Conservation (phyloP, 176 grass and related monocot genomes). For the Musa beccarii region DNA sequence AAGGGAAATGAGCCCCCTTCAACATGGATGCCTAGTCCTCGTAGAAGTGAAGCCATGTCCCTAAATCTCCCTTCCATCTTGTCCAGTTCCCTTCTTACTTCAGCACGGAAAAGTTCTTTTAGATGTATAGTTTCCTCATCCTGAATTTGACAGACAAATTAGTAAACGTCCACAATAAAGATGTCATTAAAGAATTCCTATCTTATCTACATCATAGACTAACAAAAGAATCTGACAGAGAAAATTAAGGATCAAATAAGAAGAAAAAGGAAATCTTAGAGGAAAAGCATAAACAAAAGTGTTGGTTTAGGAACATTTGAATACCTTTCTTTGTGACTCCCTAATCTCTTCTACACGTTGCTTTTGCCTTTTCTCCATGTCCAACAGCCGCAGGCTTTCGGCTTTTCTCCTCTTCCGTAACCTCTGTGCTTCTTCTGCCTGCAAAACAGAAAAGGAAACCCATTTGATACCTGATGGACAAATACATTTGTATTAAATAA, state of each 20-base stretch:
- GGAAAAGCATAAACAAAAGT: not conserved
- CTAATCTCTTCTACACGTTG: slow-evolving; percentile 87
- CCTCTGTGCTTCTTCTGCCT: slow-evolving; percentile 80
- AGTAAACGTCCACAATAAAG: not conserved
- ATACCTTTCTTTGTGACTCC: slow-evolving; percentile 78
- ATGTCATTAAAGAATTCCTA: not conserved
- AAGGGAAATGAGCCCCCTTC: slow-evolving; percentile 28
- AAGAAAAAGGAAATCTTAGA: not conserved
- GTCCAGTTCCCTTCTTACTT: slow-evolving; percentile 69
- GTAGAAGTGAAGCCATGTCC: slow-evolving; percentile 64
- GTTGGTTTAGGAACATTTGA: not conserved
- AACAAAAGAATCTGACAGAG: not conserved
- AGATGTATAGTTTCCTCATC: slow-evolving; percentile 67
- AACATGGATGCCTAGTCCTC: slow-evolving; percentile 52
- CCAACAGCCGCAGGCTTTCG: slow-evolving; percentile 45
- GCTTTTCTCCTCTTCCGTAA: slow-evolving; percentile 78
- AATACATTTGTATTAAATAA: not conserved
- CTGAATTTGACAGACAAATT: slow-evolving; percentile 35
- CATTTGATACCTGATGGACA: not conserved
- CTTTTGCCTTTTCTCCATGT: slow-evolving; percentile 93
- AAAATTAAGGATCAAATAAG: not conserved
- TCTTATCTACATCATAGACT: not conserved
- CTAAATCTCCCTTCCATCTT: slow-evolving; percentile 43
- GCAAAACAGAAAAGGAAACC: slow-evolving; percentile 11
- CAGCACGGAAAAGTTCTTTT: slow-evolving; percentile 54